Percentiles rank a stretch among this genome's conserved stretches.
Conservation (phyloP, 2,329 filamentous ascomycete genomes). For the Apiospora malaysiana region DNA sequence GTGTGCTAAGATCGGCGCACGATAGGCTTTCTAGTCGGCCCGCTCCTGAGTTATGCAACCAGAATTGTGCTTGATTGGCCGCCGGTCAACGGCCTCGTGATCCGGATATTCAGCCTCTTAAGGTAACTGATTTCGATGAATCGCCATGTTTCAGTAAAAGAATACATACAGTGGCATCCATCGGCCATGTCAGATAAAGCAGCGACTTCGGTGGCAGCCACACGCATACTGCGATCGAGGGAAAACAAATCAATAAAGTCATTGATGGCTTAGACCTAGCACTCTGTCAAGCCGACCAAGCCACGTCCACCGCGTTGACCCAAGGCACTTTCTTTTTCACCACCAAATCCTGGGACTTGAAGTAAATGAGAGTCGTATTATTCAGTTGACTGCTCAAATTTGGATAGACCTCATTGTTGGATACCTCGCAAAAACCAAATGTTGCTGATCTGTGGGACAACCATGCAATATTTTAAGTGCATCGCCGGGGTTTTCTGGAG, state of each 20-base stretch:
- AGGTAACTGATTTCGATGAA: neutral
- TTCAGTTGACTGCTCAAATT: neutral
- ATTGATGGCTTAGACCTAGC: neutral
- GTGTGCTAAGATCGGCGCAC: neutral
- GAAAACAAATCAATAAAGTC: neutral
- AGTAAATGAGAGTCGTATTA: neutral
- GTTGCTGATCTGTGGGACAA: neutral
- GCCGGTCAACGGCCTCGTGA: neutral
- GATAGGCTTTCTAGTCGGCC: neutral
- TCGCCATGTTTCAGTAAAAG: neutral
- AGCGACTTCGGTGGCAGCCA: neutral
- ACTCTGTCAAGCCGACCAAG: neutral
- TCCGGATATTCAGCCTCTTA: neutral
- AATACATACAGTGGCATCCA: neutral
- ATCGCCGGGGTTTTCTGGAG: constrained; percentile 1
- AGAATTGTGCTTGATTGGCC: neutral
- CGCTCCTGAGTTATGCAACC: neutral
- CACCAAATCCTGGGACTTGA: neutral
- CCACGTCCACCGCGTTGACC: neutral
- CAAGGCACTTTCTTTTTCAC: neutral
- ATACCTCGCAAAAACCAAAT: neutral
- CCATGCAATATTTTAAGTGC: neutral
- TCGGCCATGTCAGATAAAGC: neutral
- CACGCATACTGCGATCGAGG: neutral
- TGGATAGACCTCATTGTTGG: constrained; percentile 5